Percentiles rank a stretch among this genome's conserved stretches.
These are phyloP conservation scores for Bryum argenteum DNA, from an alignment of 225 moss, liverwort and hornwort genomes.

Conservation along the genomic window DNA sequence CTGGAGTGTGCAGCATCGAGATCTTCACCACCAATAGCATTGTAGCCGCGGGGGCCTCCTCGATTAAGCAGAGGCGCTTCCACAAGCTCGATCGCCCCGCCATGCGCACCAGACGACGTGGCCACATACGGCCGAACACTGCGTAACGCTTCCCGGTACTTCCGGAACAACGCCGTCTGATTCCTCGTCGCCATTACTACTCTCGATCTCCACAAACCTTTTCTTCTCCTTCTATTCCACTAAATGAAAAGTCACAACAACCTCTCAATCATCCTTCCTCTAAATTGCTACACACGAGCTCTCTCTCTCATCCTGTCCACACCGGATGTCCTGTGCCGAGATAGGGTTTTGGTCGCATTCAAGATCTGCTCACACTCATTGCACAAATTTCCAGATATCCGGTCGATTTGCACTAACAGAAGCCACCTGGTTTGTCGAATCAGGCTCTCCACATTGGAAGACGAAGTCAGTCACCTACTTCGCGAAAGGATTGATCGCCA, in stretches of 20 bases:
- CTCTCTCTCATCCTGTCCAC: constrained; percentile 28
- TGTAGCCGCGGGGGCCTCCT: constrained; percentile 73
- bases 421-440: not conserved
- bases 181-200: constrained; percentile 90
- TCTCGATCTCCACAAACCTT: constrained; percentile 14
- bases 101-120: constrained; percentile 40
- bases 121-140: constrained; percentile 75
- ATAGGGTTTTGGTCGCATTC: constrained; percentile 35
- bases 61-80: constrained; percentile 77
- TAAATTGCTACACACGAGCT: not conserved
- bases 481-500: constrained; percentile 23
- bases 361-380: constrained; percentile 30
- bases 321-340: constrained; percentile 15
- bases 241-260: not conserved
- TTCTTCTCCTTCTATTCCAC: not conserved
- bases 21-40: constrained; percentile 74
- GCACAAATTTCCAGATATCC: constrained; percentile 20
- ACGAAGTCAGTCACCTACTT: not conserved
- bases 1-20: constrained; percentile 62
- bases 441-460: not conserved
- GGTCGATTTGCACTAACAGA: not conserved
- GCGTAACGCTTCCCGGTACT: constrained; percentile 89
- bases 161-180: constrained; percentile 92
- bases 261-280: constrained; percentile 11
- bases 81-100: constrained; percentile 85